Evolutionary conservation across 306 rosid species (phyloP).

Genomic region (Trichosanthes truncata): DNA sequence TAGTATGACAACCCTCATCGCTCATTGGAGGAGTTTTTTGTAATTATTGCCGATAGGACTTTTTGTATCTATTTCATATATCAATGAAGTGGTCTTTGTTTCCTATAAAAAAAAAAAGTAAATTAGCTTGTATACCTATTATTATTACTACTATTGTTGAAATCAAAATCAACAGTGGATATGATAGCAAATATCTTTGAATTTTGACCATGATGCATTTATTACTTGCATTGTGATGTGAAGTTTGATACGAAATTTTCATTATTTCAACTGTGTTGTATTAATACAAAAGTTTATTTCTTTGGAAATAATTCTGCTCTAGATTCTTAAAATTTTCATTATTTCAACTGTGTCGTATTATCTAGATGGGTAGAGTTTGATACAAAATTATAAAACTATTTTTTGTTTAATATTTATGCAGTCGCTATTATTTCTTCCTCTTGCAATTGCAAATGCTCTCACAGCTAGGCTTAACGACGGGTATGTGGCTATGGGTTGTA

Average conservation of each 20-base stretch:
- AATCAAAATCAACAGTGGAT: neutral
- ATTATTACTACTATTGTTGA: neutral
- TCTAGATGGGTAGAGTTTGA: neutral
- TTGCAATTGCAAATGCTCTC: slow-evolving; percentile 82
- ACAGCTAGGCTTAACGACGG: slow-evolving; percentile 82
- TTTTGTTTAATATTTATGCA: slow-evolving; percentile 19
- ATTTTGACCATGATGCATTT: neutral
- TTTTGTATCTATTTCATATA: no score
- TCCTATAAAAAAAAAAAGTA: no score
- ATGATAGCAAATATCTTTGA: neutral
- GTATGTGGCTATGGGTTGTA: slow-evolving; percentile 31
- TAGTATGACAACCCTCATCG: no score
- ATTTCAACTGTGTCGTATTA: neutral
- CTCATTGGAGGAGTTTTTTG: no score
- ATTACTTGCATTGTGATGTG: neutral
- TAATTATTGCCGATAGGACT: no score
- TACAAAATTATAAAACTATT: neutral
- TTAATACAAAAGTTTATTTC: no score
- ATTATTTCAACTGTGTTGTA: no score
- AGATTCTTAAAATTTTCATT: neutral
- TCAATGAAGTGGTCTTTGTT: no score
- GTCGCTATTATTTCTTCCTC: slow-evolving; percentile 84
- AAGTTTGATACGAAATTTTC: no score
- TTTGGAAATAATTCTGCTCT: neutral
- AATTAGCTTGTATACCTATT: neutral